Evolutionary conservation across 208 protist genomes (phyloP), one percentile per base, ranked within the genome.

Genomic region (Crithidia fasciculata): DNA sequence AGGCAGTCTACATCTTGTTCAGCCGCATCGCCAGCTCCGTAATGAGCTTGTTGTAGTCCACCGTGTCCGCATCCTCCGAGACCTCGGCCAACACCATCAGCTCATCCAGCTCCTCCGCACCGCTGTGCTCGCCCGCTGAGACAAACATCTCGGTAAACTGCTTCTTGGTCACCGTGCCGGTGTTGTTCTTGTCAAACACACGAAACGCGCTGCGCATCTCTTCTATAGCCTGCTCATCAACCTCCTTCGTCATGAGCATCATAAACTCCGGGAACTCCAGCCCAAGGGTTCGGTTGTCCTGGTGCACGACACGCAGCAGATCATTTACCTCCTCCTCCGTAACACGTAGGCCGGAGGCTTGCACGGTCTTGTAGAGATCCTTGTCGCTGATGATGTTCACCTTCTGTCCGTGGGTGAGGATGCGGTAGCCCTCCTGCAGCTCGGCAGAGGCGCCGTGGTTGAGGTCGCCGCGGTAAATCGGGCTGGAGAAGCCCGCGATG

Each of bases 251-350:
- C 86, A 89, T 86, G 12, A 91, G 70, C 50, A 72, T 44, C 44
- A 91, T 43, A 65, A 89, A 89, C 69, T 99, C 96, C 16, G 91
- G 83, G 77, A 99, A 99, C 69, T 98, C 95, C 50, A 99, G 64
- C 40, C 80, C 82, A 28, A 78, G 72, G 0, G 72, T 70, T 50
- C 77, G 81, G 18, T 87, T 76, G 59, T 78, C 79, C 58, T 88
- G 86, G 86, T 98, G 95, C 28, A 98, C 91, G 65, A 98, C 96
- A 56, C 98, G 94, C 73, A 99, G 97, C 91, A 98, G 93, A 52
- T 99, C 96, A 66, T 96, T 85, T 18, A 99, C 83, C 83, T 99
- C 96, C 57, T 95, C 93, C 80, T 89, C 81, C 8, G 70, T 63
- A 12, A 94, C 92, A 65, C 97, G 98, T 70, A 98, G 69, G 3